Conservation (phyloP, 179 eudicot genomes). For the Corrigiola litoralis region DNA sequence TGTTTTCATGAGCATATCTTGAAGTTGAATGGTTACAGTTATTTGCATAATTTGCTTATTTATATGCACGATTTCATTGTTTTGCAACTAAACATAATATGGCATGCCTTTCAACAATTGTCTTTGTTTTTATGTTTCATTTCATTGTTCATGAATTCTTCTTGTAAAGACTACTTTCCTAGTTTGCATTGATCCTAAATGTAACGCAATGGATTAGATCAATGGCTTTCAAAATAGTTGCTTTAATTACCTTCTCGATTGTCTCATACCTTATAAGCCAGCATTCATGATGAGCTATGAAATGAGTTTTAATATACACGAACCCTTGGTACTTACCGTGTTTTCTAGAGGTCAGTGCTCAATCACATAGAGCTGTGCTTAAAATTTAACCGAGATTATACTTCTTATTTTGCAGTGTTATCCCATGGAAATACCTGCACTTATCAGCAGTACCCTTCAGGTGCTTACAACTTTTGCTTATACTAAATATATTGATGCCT, state of each 20-base stretch:
- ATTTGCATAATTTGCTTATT: too few relatives aligned
- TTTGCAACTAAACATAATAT: too few relatives aligned
- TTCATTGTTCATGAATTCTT: too few relatives aligned
- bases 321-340: too few relatives aligned
- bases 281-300: not conserved
- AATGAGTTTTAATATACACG: conserved; percentile 1
- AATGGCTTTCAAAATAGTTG: not conserved
- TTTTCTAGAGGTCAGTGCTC: too few relatives aligned
- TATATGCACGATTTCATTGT: too few relatives aligned
- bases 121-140: too few relatives aligned
- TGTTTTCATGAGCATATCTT: not conserved
- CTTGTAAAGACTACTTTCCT: not conserved
- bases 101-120: too few relatives aligned
- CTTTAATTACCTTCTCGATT: not conserved
- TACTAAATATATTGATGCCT: not conserved
- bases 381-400: too few relatives aligned
- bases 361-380: too few relatives aligned
- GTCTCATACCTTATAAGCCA: not conserved
- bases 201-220: not conserved
- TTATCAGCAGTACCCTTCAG: conserved; percentile 86
- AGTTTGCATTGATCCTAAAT: not conserved
- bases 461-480: conserved; percentile 30
- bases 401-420: conserved; percentile 58
- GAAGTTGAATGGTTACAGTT: too few relatives aligned
- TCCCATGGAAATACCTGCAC: conserved; percentile 81